Percentiles rank a stretch among this genome's conserved stretches.
phyloP scores from a whole-genome alignment of 1,284 basidiomycete genomes.

The Gymnopus androsaceus region DNA sequence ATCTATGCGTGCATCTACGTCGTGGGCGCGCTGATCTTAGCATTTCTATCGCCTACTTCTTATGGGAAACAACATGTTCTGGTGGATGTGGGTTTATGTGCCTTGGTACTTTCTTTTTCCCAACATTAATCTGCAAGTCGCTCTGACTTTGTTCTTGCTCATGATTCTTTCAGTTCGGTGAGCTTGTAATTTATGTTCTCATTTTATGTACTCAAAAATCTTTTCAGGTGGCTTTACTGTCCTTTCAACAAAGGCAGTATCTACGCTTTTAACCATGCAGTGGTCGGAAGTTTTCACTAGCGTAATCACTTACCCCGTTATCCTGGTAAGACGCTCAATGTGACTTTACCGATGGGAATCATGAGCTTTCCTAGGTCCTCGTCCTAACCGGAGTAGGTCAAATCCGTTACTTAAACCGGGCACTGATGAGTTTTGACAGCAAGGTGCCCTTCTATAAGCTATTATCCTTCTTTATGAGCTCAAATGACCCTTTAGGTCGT shows the following conservation, averaged over 20 bases:
- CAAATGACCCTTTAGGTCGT: conserved; percentile 58
- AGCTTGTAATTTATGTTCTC: conserved; percentile 22
- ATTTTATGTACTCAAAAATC: not conserved
- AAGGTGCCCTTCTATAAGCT: conserved; percentile 51
- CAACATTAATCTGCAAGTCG: no score
- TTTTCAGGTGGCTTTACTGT: conserved; percentile 88
- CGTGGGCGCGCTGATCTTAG: conserved; percentile 56
- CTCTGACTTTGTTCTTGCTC: no score
- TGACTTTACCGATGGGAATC: no score
- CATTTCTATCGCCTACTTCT: conserved; percentile 58
- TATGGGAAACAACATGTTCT: conserved; percentile 73
- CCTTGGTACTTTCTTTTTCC: no score
- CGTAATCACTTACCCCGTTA: conserved; percentile 79
- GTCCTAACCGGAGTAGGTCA: conserved; percentile 84
- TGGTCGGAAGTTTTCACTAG: conserved; percentile 75
- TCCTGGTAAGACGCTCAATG: conserved; percentile 65
- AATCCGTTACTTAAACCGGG: conserved; percentile 89
- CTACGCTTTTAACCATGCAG: conserved; percentile 78
- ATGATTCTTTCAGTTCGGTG: no score
- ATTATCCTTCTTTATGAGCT: not conserved
- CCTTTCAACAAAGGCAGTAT: conserved; percentile 90
- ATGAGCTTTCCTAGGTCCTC: conserved; percentile 58
- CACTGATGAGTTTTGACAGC: conserved; percentile 86
- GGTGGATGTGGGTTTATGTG: conserved; percentile 88
- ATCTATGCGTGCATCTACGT: conserved; percentile 71